Evolutionary conservation across 768 basidiomycete genomes (phyloP).

Genomic region (Sporobolomyces roseus): DNA sequence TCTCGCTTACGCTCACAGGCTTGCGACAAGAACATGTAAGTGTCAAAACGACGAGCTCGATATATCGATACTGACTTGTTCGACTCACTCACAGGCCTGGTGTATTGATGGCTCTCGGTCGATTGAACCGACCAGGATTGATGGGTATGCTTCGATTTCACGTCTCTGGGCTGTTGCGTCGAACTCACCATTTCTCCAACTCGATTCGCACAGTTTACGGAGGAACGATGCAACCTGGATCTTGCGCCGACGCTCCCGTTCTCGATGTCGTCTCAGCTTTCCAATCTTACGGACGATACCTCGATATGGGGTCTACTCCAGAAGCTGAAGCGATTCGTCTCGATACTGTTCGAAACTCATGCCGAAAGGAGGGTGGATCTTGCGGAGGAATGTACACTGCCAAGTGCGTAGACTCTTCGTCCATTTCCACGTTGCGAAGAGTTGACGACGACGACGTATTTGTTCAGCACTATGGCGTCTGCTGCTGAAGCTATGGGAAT

Average conservation of each 20-base stretch:
- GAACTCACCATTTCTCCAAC: not conserved
- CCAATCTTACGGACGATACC: slow-evolving; percentile 92
- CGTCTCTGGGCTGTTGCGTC: too few relatives aligned
- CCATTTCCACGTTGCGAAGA: not conserved
- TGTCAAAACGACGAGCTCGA: too few relatives aligned
- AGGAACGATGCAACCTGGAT: slow-evolving; percentile 86
- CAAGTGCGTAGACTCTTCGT: slow-evolving; percentile 15
- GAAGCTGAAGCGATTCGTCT: slow-evolving; percentile 79
- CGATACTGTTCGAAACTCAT: slow-evolving; percentile 83
- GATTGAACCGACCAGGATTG: slow-evolving; percentile 88
- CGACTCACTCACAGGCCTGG: slow-evolving; percentile 62
- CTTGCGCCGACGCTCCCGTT: slow-evolving; percentile 79
- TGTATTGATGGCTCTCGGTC: slow-evolving; percentile 91
- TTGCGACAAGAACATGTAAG: slow-evolving; percentile 84
- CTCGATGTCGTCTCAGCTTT: slow-evolving; percentile 96
- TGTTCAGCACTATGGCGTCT: slow-evolving; percentile 93
- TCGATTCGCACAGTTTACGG: slow-evolving; percentile 64
- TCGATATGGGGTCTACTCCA: slow-evolving; percentile 79
- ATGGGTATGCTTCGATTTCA: slow-evolving; percentile 55
- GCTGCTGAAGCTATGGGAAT: slow-evolving; percentile 93
- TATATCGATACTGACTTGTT: too few relatives aligned
- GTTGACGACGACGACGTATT: slow-evolving; percentile 59
- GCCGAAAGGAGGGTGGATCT: slow-evolving; percentile 86
- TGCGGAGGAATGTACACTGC: slow-evolving; percentile 61
- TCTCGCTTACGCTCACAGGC: slow-evolving; percentile 9